Base-by-base conservation (phyloP, 2,329 filamentous ascomycete species). In the Aureobasidium uvarum region DNA sequence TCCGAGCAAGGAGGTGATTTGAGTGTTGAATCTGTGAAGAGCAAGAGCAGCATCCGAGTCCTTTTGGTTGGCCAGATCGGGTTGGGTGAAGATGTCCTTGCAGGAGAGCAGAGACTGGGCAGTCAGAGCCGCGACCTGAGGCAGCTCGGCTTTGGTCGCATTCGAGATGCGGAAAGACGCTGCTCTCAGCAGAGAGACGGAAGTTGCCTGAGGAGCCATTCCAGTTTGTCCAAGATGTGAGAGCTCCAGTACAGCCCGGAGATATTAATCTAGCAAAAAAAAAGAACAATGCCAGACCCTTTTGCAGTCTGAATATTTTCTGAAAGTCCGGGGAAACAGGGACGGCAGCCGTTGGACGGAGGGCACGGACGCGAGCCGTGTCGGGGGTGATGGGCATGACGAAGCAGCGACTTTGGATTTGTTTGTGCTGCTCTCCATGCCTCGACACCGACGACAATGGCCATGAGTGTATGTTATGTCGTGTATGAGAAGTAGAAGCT, bases 11-110 rank as follows among this genome's bases (percentile, higher is more conserved):
- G 89, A 87, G 1, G 86, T 88, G 66, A 96, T 81, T 62, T 91
- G 87, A 5, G 90, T 91, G 74, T 90, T 91, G 72, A 96, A 82
- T 74, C 90, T 94, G 77, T 96, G 91, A 1, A 95, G 83, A 23
- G 92, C 83, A n/a, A 89, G 80, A 0, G 87, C 79, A 50, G 82
- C 81, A 67, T 94, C 91, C 7, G 83, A 85, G 65, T 85, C 81
- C 70, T 88, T 89, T 68, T 80, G 78, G 64, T 85, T 84, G 66
- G 84, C 81, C 38, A 73, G 75, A 67, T 85, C 83, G 8, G 86
- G 78, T 5, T 84, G 79, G 4, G 90, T 90, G 41, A 96, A 81
- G 33, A 89, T 74, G 54, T 81, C 76, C 69, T 77, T 80, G 77
- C 84, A 87, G 72, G 80, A 81, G 70, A 79, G 78, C 60, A 89